These are phyloP conservation scores for Sicyos edulis DNA, from an alignment of 306 rosid species.

Conservation along the genomic window DNA sequence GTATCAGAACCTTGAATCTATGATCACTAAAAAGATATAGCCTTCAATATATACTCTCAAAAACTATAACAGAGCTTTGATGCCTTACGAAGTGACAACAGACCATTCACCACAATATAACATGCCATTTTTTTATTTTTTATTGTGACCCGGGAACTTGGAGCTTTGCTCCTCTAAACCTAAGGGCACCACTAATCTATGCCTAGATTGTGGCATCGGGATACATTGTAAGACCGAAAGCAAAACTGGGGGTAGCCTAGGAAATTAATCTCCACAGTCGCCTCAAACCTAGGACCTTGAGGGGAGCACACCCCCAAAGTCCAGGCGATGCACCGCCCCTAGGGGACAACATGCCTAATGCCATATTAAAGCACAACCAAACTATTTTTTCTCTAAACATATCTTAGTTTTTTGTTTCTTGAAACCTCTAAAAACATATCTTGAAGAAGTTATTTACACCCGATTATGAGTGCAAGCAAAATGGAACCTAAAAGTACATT, in stretches of 20 bases:
- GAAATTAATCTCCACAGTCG: too few species aligned
- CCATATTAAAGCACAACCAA: background rate
- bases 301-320: too few species aligned
- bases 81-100: background rate
- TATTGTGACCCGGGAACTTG: too few species aligned
- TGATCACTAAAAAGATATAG: background rate
- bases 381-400: background rate
- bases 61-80: background rate
- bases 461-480: background rate
- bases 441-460: background rate
- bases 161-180: too few species aligned
- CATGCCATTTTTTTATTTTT: background rate
- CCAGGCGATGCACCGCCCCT: too few species aligned
- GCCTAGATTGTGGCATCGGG: too few species aligned
- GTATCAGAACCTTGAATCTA: background rate
- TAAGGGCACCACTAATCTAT: too few species aligned
- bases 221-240: too few species aligned
- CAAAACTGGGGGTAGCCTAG: too few species aligned
- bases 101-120: conserved; percentile 1
- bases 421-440: background rate
- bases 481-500: background rate
- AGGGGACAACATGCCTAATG: too few species aligned
- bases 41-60: background rate
- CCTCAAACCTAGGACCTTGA: too few species aligned
- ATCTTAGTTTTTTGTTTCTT: background rate